Evolutionary conservation across 2,329 filamentous ascomycete species (phyloP).

Genomic region (Fusarium newnesense): DNA sequence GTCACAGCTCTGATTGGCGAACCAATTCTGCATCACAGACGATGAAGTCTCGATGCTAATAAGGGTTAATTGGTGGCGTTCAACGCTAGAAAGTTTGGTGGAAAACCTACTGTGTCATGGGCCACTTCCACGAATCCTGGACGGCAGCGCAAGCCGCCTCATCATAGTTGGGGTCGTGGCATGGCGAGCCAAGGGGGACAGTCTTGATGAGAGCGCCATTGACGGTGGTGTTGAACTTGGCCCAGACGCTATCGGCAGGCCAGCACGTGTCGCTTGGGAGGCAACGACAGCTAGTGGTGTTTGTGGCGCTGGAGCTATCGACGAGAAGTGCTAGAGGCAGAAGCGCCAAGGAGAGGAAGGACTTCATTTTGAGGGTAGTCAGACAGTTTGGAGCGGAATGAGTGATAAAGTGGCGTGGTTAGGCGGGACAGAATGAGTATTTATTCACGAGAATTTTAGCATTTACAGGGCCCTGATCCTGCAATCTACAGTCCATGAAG

Average conservation of each 20-base stretch:
- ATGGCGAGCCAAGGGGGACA: constrained; percentile 60
- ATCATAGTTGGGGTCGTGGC: constrained; percentile 61
- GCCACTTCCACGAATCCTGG: constrained; percentile 54
- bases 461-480: background rate
- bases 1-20: constrained; percentile 52
- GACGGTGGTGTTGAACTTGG: constrained; percentile 60
- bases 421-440: background rate
- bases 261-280: constrained; percentile 63
- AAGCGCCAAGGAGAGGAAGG: constrained; percentile 20
- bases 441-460: background rate
- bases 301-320: constrained; percentile 1
- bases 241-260: constrained; percentile 59
- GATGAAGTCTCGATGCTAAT: constrained; percentile 50
- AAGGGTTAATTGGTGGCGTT: background rate
- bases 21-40: constrained; percentile 53
- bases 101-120: constrained; percentile 56
- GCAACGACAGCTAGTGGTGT: constrained; percentile 53
- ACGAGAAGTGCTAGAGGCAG: constrained; percentile 26
- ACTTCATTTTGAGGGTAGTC: constrained; percentile 29
- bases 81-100: background rate
- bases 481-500: background rate
- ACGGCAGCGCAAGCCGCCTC: constrained; percentile 55
- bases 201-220: constrained; percentile 61
- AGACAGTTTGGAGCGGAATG: background rate
- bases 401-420: background rate